A percentile compares a stretch with the other conserved stretches of the same genome.
phyloP scores from a whole-genome alignment of 2,329 filamentous ascomycete genomes.

The Ceratocystis cacaofunesta region DNA sequence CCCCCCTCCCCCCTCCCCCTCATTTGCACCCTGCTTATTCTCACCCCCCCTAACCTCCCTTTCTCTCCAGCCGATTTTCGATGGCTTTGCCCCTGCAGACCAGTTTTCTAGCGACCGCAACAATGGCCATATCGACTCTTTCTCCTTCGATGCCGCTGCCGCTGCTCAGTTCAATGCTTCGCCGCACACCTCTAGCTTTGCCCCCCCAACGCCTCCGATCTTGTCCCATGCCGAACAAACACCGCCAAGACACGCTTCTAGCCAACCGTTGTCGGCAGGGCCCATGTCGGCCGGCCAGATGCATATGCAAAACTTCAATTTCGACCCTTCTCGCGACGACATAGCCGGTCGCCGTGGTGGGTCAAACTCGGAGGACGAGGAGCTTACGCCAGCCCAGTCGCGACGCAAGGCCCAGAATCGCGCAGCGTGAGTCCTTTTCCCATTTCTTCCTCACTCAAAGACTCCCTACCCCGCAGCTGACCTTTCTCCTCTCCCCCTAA shows the following conservation, averaged over 20 bases:
- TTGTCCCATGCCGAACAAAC: conserved; percentile 16
- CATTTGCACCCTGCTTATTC: not conserved
- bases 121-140: not conserved
- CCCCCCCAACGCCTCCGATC: conserved; percentile 13
- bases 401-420: conserved; percentile 47
- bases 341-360: conserved; percentile 19
- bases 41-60: conserved; percentile 4
- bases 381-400: conserved; percentile 42
- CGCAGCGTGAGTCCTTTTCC: conserved; percentile 37
- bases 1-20: not conserved
- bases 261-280: not conserved
- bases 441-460: not conserved
- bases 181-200: not conserved
- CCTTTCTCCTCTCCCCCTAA: not conserved
- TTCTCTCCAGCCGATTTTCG: conserved; percentile 9
- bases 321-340: conserved; percentile 28
- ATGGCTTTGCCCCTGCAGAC: conserved; percentile 2
- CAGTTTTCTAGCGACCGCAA: not conserved
- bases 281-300: conserved; percentile 15
- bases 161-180: not conserved
- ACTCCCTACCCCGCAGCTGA: not conserved
- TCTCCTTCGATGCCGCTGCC: conserved; percentile 5
- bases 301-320: conserved; percentile 21
- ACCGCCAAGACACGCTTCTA: conserved; percentile 6
- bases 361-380: conserved; percentile 40